phyloP scores from a whole-genome alignment of 306 rosid species.

The Cucurbita pepo region DNA sequence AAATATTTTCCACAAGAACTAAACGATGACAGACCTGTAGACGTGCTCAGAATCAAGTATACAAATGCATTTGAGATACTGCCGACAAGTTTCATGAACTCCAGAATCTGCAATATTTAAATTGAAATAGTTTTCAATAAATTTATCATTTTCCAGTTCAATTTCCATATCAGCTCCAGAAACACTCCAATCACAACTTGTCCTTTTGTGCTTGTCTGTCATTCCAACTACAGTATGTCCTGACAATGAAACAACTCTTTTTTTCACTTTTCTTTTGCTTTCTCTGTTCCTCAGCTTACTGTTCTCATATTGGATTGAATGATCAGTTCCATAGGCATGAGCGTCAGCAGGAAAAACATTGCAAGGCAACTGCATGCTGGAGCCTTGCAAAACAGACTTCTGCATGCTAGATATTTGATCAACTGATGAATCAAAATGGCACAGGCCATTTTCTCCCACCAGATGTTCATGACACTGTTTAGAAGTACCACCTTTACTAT shows the following conservation, averaged over 20 bases:
- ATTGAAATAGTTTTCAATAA: constrained; percentile 50
- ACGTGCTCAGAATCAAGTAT: constrained; percentile 33
- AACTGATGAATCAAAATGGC: constrained; percentile 15
- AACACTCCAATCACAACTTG: constrained; percentile 21
- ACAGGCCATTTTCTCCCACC: constrained; percentile 30
- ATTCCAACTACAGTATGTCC: constrained; percentile 25
- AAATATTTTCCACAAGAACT: neutral
- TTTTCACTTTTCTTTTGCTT: constrained; percentile 44
- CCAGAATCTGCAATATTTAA: constrained; percentile 39
- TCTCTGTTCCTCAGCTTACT: constrained; percentile 32
- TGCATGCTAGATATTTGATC: constrained; percentile 17
- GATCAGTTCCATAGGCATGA: constrained; percentile 14
- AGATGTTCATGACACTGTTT: constrained; percentile 19
- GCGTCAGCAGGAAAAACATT: constrained; percentile 21
- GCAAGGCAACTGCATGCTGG: neutral
- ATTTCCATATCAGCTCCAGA: constrained; percentile 13
- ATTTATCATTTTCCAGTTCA: constrained; percentile 22
- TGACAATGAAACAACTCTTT: constrained; percentile 35
- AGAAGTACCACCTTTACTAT: constrained; percentile 15
- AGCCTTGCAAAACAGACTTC: constrained; percentile 1
- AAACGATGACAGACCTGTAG: constrained; percentile 21
- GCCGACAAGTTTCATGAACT: constrained; percentile 46
- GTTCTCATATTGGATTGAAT: constrained; percentile 18
- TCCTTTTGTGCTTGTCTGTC: constrained; percentile 3
- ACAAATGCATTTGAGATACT: constrained; percentile 39